phyloP scores from a whole-genome alignment of 1,139 yeast genomes.

The Arxiozyma slooffiae region DNA sequence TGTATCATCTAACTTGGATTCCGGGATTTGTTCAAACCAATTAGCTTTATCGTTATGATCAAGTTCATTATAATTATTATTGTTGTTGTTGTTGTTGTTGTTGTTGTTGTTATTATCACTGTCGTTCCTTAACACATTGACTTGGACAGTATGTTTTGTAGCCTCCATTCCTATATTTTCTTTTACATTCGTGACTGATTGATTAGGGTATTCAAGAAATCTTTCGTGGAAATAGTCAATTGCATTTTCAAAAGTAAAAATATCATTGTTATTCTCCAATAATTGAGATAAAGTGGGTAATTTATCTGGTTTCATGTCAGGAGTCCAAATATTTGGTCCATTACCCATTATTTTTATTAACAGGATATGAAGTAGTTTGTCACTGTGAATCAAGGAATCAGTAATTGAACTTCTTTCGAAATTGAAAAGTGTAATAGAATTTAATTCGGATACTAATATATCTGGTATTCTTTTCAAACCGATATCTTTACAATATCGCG shows the following conservation, averaged over 20 bases:
- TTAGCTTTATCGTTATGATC: conserved; percentile 27
- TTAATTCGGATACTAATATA: conserved; percentile 46
- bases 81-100: background rate
- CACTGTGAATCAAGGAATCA: conserved; percentile 57
- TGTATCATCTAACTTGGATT: conserved; percentile 12
- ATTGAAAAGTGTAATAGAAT: conserved; percentile 60
- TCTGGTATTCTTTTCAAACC: conserved; percentile 44
- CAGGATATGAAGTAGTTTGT: conserved; percentile 53
- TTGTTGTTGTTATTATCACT: background rate
- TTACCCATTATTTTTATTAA: conserved; percentile 59
- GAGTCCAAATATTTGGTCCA: conserved; percentile 59
- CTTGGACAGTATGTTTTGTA: background rate
- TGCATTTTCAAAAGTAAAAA: conserved; percentile 25
- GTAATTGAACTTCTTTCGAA: conserved; percentile 58
- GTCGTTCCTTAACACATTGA: background rate
- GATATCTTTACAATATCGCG: conserved; percentile 46
- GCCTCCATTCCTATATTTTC: background rate
- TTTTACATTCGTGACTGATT: conserved; percentile 4
- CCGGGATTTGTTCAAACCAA: conserved; percentile 13
- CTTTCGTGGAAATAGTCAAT: conserved; percentile 6
- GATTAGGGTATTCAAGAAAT: background rate
- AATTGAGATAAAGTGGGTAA: conserved; percentile 31
- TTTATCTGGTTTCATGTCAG: conserved; percentile 39
- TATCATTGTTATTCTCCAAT: conserved; percentile 27
- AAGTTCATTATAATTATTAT: background rate